Percentiles rank a stretch among this genome's conserved stretches.
Evolutionary conservation across 2,329 filamentous ascomycete genomes (phyloP).

Genomic region (Ophiosphaerella korrae): DNA sequence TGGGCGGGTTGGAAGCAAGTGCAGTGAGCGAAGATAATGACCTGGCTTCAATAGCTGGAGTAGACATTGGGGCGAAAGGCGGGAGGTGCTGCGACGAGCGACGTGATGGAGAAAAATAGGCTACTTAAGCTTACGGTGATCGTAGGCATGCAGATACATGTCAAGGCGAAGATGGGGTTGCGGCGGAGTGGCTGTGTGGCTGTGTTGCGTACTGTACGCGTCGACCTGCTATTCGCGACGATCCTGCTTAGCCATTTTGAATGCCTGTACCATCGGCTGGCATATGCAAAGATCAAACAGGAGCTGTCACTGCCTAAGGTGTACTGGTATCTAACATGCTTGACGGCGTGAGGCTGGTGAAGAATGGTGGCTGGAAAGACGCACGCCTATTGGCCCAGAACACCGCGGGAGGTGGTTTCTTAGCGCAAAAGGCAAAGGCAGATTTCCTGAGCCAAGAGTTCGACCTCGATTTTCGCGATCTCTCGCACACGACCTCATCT

Average conservation of each 20-base stretch:
- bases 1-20: constrained; percentile 84
- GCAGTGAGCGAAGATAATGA: constrained; percentile 80
- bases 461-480: constrained; percentile 26
- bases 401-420: neutral
- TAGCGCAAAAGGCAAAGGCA: constrained; percentile 20
- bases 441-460: constrained; percentile 18
- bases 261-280: constrained; percentile 9
- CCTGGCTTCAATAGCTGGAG: constrained; percentile 70
- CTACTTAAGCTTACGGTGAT: constrained; percentile 15
- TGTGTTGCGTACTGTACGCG: constrained; percentile 29
- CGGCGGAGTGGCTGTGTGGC: constrained; percentile 32
- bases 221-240: constrained; percentile 8
- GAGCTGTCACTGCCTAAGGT: too few species aligned
- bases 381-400: constrained; percentile 9
- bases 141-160: constrained; percentile 18
- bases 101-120: constrained; percentile 12
- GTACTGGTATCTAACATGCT: constrained; percentile 1
- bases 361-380: too few species aligned
- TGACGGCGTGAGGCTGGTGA: constrained; percentile 20
- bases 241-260: constrained; percentile 19
- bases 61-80: constrained; percentile 32
- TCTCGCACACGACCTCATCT: constrained; percentile 34
- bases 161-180: constrained; percentile 25
- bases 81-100: constrained; percentile 8
- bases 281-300: too few species aligned